Base-by-base conservation (phyloP, 768 basidiomycete species). In the Boletellus sp. region DNA sequence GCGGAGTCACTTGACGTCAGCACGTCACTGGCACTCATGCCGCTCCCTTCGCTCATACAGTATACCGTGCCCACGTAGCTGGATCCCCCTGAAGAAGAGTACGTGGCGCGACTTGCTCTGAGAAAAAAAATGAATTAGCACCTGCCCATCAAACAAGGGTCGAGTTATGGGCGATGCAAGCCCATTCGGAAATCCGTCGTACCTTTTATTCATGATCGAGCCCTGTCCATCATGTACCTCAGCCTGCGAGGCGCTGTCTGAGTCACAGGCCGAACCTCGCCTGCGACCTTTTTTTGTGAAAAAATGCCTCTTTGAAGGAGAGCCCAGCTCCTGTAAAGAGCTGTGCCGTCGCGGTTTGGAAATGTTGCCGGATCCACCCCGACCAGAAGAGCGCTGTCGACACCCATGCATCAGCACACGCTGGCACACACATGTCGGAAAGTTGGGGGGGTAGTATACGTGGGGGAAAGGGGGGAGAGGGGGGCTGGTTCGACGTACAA, bases 321-420 rank as follows among this genome's bases (percentile, higher is more conserved):
- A 11, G 7, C 17, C 23, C n/a, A 19, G 12, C 1, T 47, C 55
- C 3, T 53, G 59, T 1, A 56, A 55, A 12, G 28, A 39, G 9
- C 44, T 50, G 11, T 54, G 55, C 11, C 45, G 52, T 28, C 36
- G 53, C 17, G 19, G 9, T 23, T 52, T 39, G 4, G 47, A 55
- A 45, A 65, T 65, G n/a, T 65, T 65, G 13, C 64, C 64, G 2
- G 53, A 54, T 3, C 64, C 64, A 3, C 64, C 64, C 11, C 64
- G 57, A 13, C 64, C 64, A 1, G 57, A 66, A 24, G 64, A 65
- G 19, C 40, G 57, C 64, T 65, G 28, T 16, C 11, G 37, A 17
- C 9, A 40, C 11, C 28, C 28, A 10, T 28, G n/a, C 28, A 3
- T 28, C 28, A 28, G 28, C 7, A 28, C 8, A 28, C 9, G n/a